Evolutionary conservation across 371 early-diverging fungal species (phyloP), one percentile per base, ranked within the genome.

Genomic region (Rhizopus sp.): DNA sequence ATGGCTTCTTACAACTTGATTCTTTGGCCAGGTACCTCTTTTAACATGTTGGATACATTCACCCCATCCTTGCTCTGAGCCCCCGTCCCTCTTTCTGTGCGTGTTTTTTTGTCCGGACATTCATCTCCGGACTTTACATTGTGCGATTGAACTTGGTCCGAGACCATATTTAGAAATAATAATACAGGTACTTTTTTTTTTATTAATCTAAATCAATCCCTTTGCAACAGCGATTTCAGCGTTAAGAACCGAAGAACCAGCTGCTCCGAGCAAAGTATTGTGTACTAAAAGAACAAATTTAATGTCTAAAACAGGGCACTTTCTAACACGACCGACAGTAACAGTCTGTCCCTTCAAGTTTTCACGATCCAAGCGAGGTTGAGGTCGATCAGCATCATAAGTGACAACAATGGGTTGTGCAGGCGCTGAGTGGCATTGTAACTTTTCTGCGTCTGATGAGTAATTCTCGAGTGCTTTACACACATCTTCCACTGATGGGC

Each of bases 241-340:
- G 64, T 97, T 93, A 60, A 96, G 76, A 41, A 98, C 91, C 55
- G 91, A 86, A 60, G 93, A 91, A 49, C 97, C 97, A 8, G 98
- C 98, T 34, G 98, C 98, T 47, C 98, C 98, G 45, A 98, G 81
- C 44, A 98, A 83, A 39, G 98, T 98, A 77, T 98, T 98, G 75
- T 98, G 98, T 40, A 89, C 88, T 34, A 98, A 81, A 37, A 94
- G 70, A 16, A 90, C 87, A 59, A 98, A 90, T 77, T 92, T 95
- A 70, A 94, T 80, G 65, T 95, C 94, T 46, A 95, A 86, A 23
- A 94, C 82, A 52, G 86, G 84, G 62, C 96, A 94, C 29, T 70
- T 71, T 47, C 96, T 83, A 49, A 96, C 83, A 58, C 97, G 81
- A 15, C 97, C 98, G 23, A 97, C 93, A 15, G 92, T 90, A 42